Percentiles rank a stretch among this genome's conserved stretches.
These are phyloP conservation scores for Aureobasidium sp. DNA, from an alignment of 2,329 filamentous ascomycete species.

Conservation along the genomic window DNA sequence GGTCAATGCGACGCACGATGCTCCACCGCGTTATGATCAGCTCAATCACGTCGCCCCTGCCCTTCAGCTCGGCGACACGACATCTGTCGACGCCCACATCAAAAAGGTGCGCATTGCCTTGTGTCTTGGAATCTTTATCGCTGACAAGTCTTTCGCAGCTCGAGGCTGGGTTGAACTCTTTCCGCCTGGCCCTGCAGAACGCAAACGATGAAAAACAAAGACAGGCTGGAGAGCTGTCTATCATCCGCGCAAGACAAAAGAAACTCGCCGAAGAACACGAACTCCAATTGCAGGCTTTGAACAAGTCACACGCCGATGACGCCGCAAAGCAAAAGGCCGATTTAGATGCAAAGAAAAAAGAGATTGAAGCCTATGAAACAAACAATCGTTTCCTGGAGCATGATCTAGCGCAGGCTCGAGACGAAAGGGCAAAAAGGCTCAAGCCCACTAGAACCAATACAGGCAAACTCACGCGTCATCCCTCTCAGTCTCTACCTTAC, in stretches of 20 bases:
- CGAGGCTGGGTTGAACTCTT: slow-evolving; percentile 35
- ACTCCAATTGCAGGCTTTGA: slow-evolving; percentile 53
- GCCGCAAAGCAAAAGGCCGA: slow-evolving; percentile 56
- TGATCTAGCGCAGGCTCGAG: slow-evolving; percentile 55
- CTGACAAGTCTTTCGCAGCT: slow-evolving; percentile 27
- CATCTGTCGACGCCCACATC: neutral
- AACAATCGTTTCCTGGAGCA: slow-evolving; percentile 67
- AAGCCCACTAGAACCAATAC: slow-evolving; percentile 20
- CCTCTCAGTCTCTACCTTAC: slow-evolving; percentile 51
- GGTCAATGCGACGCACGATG: neutral
- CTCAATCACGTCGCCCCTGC: neutral
- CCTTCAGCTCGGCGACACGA: neutral
- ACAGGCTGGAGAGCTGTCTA: slow-evolving; percentile 65
- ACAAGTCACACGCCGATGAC: slow-evolving; percentile 58
- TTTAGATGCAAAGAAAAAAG: slow-evolving; percentile 57
- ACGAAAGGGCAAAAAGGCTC: slow-evolving; percentile 43
- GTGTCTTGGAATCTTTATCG: neutral
- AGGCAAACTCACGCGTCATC: slow-evolving; percentile 44
- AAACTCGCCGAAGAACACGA: slow-evolving; percentile 57
- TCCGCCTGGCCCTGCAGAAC: slow-evolving; percentile 35
- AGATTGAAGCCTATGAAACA: slow-evolving; percentile 58
- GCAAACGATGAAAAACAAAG: slow-evolving; percentile 47
- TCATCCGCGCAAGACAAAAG: slow-evolving; percentile 64
- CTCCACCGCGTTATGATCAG: neutral
- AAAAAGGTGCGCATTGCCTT: neutral